These are phyloP conservation scores for Claviceps lovelessii DNA, from an alignment of 2,329 filamentous ascomycete species.

Conservation along the genomic window DNA sequence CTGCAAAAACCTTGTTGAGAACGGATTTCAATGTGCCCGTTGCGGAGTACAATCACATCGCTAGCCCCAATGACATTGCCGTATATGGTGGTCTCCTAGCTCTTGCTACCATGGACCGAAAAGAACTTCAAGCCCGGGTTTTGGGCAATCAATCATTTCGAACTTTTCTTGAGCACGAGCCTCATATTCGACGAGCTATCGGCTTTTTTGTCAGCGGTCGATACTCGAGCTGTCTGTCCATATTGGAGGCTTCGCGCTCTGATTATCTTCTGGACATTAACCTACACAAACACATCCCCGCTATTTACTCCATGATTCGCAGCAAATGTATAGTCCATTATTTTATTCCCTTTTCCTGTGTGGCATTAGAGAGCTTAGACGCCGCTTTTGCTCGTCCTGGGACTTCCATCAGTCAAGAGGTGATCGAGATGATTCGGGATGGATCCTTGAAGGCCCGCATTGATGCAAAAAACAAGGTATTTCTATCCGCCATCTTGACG, in stretches of 20 bases:
- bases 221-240: conserved; percentile 71
- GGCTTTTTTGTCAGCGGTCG: conserved; percentile 79
- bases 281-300: conserved; percentile 57
- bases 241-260: conserved; percentile 63
- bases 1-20: conserved; percentile 56
- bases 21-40: conserved; percentile 38
- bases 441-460: conserved; percentile 64
- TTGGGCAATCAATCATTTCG: conserved; percentile 73
- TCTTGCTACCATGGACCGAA: conserved; percentile 74
- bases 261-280: conserved; percentile 90
- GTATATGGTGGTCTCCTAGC: conserved; percentile 84
- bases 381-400: conserved; percentile 55
- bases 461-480: conserved; percentile 64
- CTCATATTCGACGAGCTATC: conserved; percentile 84
- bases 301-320: conserved; percentile 61
- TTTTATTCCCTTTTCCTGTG: conserved; percentile 76
- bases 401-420: conserved; percentile 55
- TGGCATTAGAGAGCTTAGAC: conserved; percentile 67
- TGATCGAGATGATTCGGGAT: conserved; percentile 62
- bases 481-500: background rate
- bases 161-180: conserved; percentile 78
- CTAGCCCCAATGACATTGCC: conserved; percentile 77
- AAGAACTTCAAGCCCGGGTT: conserved; percentile 58
- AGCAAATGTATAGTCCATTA: conserved; percentile 91
- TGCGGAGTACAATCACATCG: conserved; percentile 52